Conservation (phyloP, 2,329 filamentous ascomycete species). For the Dothiorella sarmentorum region DNA sequence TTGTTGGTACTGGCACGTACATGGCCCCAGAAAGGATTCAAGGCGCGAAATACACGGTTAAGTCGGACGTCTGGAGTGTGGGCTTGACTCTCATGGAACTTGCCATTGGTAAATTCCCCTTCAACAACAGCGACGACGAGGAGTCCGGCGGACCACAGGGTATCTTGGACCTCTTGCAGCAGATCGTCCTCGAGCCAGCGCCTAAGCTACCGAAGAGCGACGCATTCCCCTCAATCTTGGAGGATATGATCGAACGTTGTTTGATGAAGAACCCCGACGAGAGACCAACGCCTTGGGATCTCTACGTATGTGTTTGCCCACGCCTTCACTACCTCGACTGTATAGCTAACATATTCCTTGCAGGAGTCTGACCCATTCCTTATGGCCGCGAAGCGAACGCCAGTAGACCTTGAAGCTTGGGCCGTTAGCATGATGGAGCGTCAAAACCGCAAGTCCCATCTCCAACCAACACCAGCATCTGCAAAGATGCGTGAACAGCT, state of each 20-base stretch:
- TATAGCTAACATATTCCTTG: constrained; percentile 21
- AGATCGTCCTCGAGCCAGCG: constrained; percentile 94
- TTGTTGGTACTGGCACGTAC: constrained; percentile 97
- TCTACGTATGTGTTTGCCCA: constrained; percentile 64
- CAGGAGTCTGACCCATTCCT: constrained; percentile 92
- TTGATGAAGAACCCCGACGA: constrained; percentile 84
- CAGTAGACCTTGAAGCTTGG: constrained; percentile 91
- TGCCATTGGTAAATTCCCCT: constrained; percentile 95
- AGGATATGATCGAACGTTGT: constrained; percentile 97
- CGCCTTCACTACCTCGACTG: not conserved
- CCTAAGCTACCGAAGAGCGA: constrained; percentile 94
- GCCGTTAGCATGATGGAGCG: constrained; percentile 90
- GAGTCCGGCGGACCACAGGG: constrained; percentile 75
- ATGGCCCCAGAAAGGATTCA: constrained; percentile 99
- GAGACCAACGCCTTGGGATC: constrained; percentile 86
- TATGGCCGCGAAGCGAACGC: constrained; percentile 92
- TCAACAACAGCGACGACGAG: constrained; percentile 73
- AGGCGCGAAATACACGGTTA: constrained; percentile 94
- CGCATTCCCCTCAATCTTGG: constrained; percentile 89
- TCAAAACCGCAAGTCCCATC: constrained; percentile 92
- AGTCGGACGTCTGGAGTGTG: constrained; percentile 98
- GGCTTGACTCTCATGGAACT: constrained; percentile 94
- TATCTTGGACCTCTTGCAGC: constrained; percentile 91
- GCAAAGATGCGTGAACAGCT: constrained; percentile 48
- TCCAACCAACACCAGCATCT: constrained; percentile 75